phyloP scores from a whole-genome alignment of 345 rosid species.

The Pelargonium nanum region DNA sequence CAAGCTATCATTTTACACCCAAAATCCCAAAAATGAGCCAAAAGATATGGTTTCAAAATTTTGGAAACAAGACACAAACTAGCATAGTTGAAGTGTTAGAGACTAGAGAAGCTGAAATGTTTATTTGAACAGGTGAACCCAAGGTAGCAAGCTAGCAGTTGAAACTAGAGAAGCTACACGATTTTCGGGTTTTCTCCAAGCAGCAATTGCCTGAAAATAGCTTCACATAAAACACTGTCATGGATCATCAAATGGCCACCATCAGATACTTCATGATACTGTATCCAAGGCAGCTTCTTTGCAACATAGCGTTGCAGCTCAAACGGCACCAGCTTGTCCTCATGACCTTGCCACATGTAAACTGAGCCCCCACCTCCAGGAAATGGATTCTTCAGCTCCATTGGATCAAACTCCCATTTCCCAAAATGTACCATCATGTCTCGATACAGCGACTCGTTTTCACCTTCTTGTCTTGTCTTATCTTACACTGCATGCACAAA shows the following conservation, averaged over 20 bases:
- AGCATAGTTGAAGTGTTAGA: too few species aligned
- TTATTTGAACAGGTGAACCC: too few species aligned
- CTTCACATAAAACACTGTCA: conserved; percentile 56
- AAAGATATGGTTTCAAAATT: too few species aligned
- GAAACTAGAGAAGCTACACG: too few species aligned
- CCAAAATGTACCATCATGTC: conserved; percentile 58
- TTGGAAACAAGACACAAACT: too few species aligned
- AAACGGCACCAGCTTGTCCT: conserved; percentile 76
- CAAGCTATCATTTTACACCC: too few species aligned
- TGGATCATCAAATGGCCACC: conserved; percentile 90
- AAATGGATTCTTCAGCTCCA: conserved; percentile 41
- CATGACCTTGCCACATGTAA: conserved; percentile 82
- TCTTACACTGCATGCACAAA: conserved; percentile 50
- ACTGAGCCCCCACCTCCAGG: conserved; percentile 29
- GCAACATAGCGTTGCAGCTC: conserved; percentile 62
- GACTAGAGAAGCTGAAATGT: too few species aligned
- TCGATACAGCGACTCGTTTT: conserved; percentile 46
- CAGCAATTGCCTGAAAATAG: conserved; percentile 55
- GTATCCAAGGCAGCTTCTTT: conserved; percentile 60
- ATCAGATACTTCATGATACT: conserved; percentile 68
- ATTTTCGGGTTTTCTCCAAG: conserved; percentile 44
- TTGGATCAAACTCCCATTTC: conserved; percentile 82
- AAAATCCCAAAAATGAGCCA: too few species aligned
- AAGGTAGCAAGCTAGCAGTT: too few species aligned
- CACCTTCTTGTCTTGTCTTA: conserved; percentile 31